These are phyloP conservation scores for Xerocomus brunneocitrinus DNA, from an alignment of 768 basidiomycete species.

Conservation along the genomic window DNA sequence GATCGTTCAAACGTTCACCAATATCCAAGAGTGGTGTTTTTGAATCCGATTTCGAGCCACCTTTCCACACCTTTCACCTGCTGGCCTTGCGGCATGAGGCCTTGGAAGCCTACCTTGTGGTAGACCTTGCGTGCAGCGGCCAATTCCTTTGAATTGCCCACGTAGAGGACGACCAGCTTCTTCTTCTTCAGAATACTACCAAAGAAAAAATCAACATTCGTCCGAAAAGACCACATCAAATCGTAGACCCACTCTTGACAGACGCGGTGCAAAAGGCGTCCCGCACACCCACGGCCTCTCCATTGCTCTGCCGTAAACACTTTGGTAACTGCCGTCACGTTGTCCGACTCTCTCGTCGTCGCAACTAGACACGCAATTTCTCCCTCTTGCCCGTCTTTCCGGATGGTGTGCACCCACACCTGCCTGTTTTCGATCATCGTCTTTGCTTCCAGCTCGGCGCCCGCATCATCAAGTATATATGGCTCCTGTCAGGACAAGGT, in stretches of 20 bases:
- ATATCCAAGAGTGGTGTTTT: conserved; percentile 10
- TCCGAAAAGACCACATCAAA: neutral
- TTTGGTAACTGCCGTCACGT: conserved; percentile 61
- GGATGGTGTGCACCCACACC: conserved; percentile 57
- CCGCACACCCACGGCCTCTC: conserved; percentile 52
- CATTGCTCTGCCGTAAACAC: conserved; percentile 55
- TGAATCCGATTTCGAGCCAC: conserved; percentile 20
- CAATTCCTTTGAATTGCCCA: conserved; percentile 35
- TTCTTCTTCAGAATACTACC: conserved; percentile 28
- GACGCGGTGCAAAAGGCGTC: conserved; percentile 53
- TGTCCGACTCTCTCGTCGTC: conserved; percentile 54
- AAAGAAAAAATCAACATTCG: conserved; percentile 2
- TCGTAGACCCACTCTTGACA: conserved; percentile 40
- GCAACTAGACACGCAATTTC: conserved; percentile 66
- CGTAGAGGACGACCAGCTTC: conserved; percentile 48
- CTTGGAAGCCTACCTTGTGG: conserved; percentile 21
- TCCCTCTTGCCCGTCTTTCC: conserved; percentile 11
- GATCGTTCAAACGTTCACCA: conserved; percentile 9
- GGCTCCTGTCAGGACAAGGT: conserved; percentile 42
- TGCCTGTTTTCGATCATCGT: conserved; percentile 42
- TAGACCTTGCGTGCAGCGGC: conserved; percentile 19
- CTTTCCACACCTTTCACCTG: conserved; percentile 12
- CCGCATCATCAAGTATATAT: conserved; percentile 41
- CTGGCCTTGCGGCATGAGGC: conserved; percentile 8
- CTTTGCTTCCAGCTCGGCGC: conserved; percentile 48